Evolutionary conservation across 805 yeast genomes (phyloP), one percentile per base, ranked within the genome.

Genomic region (Ogataea siamensis): DNA sequence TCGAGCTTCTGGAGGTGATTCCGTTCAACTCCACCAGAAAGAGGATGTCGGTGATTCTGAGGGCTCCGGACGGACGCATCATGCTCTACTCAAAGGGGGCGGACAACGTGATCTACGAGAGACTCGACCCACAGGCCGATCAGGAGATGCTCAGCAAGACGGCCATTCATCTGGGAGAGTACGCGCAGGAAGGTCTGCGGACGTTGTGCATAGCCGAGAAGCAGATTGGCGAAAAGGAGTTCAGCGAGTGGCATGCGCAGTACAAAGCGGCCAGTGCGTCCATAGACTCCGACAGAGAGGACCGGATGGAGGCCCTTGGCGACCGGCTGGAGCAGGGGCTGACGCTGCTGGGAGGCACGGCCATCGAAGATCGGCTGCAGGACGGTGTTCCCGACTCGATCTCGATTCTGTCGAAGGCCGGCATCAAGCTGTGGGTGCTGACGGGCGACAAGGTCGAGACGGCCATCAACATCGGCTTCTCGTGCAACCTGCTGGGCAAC

Each of bases 381-480:
- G 79, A 75, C 27, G 89, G 87, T 42, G 93, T 84, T 14, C 88
- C 91, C 1, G 81, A 77, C 36, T 69, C 91, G 1, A 84, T 84
- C 50, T 73, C 81, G 11, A 57, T 78, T 27, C 67, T 84, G 34
- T 76, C 79, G 5, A 65, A 71, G 32, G 91, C 89, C 0, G 93
- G 93, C 33, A 79, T 84, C 51, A 84, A 84, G 58, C 65, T 84
- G 33, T 84, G 93, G 93, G 89, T 84, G 37, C 67, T 84, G 20
- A 84, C 93, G 7, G 93, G 93, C 47, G 93, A 84, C 60, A 78
- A 80, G 57, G 78, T 84, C 35, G 93, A 84, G 60, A 84, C 93
- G 7, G 93, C 93, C 3, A 84, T 84, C 56, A 81, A 83, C 56
- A 84, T 84, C 59, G 93, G 91, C 1, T 84, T 80, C 54, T 78